phyloP scores from a whole-genome alignment of 768 basidiomycete species.

The Arthromyces matolae region DNA sequence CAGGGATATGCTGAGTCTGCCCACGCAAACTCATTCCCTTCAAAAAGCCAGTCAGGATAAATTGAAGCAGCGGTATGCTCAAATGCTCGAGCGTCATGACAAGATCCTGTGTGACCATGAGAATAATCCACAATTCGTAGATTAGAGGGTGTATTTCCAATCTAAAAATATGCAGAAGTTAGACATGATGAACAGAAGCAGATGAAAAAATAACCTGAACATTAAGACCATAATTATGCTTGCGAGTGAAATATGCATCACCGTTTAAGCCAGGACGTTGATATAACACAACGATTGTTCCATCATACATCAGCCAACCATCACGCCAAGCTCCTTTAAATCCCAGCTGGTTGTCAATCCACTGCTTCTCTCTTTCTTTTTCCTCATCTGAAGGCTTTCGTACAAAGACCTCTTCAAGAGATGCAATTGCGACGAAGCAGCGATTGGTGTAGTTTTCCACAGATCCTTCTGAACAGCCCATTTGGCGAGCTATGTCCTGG shows the following conservation, averaged over 20 bases:
- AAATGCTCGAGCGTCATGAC: not conserved
- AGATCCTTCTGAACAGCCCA: not conserved
- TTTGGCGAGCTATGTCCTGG: constrained; percentile 8
- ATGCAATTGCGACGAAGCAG: too few relatives aligned
- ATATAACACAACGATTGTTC: too few relatives aligned
- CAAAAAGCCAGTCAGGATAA: constrained; percentile 19
- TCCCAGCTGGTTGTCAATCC: too few relatives aligned
- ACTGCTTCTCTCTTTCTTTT: too few relatives aligned
- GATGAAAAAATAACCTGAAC: not conserved
- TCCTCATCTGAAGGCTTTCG: too few relatives aligned
- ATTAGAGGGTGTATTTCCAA: not conserved
- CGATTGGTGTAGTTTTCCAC: not conserved
- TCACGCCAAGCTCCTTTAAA: too few relatives aligned
- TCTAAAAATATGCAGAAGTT: not conserved
- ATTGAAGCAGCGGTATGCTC: constrained; percentile 1
- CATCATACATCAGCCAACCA: too few relatives aligned
- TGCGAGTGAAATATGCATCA: not conserved
- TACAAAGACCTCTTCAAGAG: too few relatives aligned
- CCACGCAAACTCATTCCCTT: constrained; percentile 17
- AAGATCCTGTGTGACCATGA: not conserved
- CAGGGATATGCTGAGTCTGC: constrained; percentile 24
- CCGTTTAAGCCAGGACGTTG: too few relatives aligned
- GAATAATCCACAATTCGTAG: not conserved
- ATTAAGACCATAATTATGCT: not conserved
- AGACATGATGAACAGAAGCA: not conserved